Conservation (phyloP, 306 rosid species). For the Castanopsis chinensis region DNA sequence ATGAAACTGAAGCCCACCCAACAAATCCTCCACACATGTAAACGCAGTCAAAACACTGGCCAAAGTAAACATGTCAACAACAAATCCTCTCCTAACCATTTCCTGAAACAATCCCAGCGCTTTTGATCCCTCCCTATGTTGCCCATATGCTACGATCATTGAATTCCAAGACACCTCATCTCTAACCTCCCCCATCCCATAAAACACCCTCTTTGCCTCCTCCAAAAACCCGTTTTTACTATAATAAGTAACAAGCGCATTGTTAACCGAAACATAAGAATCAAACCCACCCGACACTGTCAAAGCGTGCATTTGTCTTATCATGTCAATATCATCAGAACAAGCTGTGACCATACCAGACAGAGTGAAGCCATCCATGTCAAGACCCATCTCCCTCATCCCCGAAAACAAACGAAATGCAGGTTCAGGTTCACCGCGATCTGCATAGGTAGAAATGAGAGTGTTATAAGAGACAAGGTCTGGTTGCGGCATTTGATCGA, state of each 20-base stretch:
- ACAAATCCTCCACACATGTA: constrained; percentile 58
- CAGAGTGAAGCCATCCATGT: constrained; percentile 66
- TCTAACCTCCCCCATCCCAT: constrained; percentile 47
- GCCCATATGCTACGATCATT: constrained; percentile 71
- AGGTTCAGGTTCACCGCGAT: constrained; percentile 34
- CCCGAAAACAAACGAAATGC: constrained; percentile 45
- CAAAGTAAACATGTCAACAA: constrained; percentile 75
- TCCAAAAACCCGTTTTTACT: constrained; percentile 46
- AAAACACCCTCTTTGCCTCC: constrained; percentile 41
- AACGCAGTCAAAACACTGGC: constrained; percentile 83
- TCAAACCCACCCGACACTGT: constrained; percentile 50
- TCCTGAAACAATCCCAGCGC: constrained; percentile 62
- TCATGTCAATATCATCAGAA: constrained; percentile 36
- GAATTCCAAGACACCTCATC: constrained; percentile 85
- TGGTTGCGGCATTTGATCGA: constrained; percentile 37
- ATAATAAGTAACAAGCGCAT: constrained; percentile 51
- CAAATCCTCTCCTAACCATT: constrained; percentile 52
- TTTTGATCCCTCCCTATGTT: constrained; percentile 55
- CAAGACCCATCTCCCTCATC: constrained; percentile 39
- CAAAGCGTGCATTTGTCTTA: constrained; percentile 50
- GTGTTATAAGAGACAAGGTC: constrained; percentile 64
- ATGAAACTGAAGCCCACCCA: constrained; percentile 78
- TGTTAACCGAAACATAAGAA: constrained; percentile 58
- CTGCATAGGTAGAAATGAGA: constrained; percentile 62
- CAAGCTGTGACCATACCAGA: constrained; percentile 46